Base-by-base conservation (phyloP, 1,284 basidiomycete genomes). In the Mycena citricolor region DNA sequence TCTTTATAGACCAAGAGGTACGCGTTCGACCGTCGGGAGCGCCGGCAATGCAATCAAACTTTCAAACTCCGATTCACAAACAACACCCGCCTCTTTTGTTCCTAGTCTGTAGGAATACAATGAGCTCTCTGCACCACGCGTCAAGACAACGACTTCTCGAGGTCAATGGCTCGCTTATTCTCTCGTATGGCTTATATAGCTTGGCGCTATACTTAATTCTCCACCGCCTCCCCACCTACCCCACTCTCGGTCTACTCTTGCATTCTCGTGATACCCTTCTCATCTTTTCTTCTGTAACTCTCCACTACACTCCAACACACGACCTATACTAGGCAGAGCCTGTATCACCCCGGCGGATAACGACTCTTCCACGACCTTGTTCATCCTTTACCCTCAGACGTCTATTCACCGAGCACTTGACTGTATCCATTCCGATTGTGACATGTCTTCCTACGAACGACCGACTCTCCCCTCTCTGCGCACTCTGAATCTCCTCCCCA, bases 381-480 rank as follows among this genome's bases (percentile, higher is more conserved):
- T 31, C 32, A 24, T 40, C 42, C 45, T 42, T 50, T 44, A 35
- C 38, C 40, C 37, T 39, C 44, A 46, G 50, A 44, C 42, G 45
- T 49, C 47, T 48, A 54, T 47, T 40, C 36, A 38, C 49, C 47
- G 42, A 42, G 40, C 42, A 47, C 41, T 35, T 41, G 44, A 54
- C 75, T 73, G 74, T 58, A 61, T 48, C 51, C 49, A 33, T 45
- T 39, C 35, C 51, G n/a, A n/a, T n/a, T n/a, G n/a, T n/a, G n/a
- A 54, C 52, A 48, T 57, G 44, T 54, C 54, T 34, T 57, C 58
- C 35, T 55, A 63, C 46, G 57, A 61, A 50, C 76, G 77, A 28
- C 76, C 78, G 23, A 76, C 72, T 2, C 73, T 83, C 12, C 81
- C 81, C n/a, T 65, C 81, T 13, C 65, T 83, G 19, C 73, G 70